These are phyloP conservation scores for Rosa hybrid DNA, from an alignment of 331 rosid species.

Conservation along the genomic window DNA sequence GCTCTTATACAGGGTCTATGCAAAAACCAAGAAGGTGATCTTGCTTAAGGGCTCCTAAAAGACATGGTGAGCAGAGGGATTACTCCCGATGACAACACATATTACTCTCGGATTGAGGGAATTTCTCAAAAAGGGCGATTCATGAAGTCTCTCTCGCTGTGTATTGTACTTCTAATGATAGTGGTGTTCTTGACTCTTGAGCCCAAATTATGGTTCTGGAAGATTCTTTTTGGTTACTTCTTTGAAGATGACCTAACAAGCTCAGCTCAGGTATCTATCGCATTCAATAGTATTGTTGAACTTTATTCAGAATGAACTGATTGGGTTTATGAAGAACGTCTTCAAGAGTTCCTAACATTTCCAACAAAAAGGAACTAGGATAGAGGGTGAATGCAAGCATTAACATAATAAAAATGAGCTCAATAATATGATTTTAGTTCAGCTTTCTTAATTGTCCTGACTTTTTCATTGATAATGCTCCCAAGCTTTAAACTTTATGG, in stretches of 20 bases:
- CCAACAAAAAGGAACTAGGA: not conserved
- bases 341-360: not conserved
- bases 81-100: constrained; percentile 75
- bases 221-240: constrained; percentile 14
- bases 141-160: constrained; percentile 21
- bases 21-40: constrained; percentile 68
- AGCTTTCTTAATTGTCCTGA: not conserved
- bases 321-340: constrained; percentile 19
- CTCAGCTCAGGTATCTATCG: constrained; percentile 23
- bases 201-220: constrained; percentile 20
- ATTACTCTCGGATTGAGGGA: constrained; percentile 59
- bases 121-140: constrained; percentile 31
- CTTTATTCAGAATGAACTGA: constrained; percentile 19
- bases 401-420: not conserved
- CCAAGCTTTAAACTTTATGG: too few relatives aligned
- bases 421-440: not conserved
- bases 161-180: constrained; percentile 18
- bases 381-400: not conserved
- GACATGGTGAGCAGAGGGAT: constrained; percentile 83
- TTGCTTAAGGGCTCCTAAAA: constrained; percentile 79
- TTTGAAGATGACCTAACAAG: constrained; percentile 13
- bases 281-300: constrained; percentile 2
- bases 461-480: not conserved
- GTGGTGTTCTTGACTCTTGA: constrained; percentile 15
- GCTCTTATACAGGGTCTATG: constrained; percentile 76